phyloP scores from a whole-genome alignment of 1,284 basidiomycete species.

The Papiliotrema laurentii region DNA sequence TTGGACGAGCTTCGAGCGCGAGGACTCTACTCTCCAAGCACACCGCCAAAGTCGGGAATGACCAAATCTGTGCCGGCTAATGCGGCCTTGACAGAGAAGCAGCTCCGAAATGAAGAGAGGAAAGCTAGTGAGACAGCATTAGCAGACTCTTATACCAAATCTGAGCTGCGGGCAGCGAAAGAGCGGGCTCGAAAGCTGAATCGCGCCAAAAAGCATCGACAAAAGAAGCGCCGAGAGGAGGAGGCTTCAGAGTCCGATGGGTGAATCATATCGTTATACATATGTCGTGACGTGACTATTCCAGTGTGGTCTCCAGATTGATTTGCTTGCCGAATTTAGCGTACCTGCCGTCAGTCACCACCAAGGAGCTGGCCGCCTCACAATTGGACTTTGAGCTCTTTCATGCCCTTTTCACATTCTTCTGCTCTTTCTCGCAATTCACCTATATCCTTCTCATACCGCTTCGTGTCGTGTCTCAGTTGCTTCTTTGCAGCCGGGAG shows the following conservation, averaged over 20 bases:
- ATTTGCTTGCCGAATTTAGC: conserved; percentile 91
- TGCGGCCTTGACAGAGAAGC: not conserved
- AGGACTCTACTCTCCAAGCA: conserved; percentile 7
- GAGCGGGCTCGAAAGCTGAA: conserved; percentile 1
- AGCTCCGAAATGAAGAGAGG: not conserved
- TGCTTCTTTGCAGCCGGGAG: conserved; percentile 67
- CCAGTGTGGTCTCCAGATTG: conserved; percentile 64
- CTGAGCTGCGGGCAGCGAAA: conserved; percentile 3
- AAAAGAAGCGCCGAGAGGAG: conserved; percentile 20
- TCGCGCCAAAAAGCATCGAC: conserved; percentile 5
- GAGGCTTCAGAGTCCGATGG: conserved; percentile 13
- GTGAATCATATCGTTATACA: conserved; percentile 3
- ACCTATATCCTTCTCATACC: conserved; percentile 60
- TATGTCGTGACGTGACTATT: conserved; percentile 11
- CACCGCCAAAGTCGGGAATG: not conserved
- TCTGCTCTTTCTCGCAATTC: conserved; percentile 58
- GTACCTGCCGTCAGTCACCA: conserved; percentile 53
- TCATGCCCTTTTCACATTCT: conserved; percentile 79
- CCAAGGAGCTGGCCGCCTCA: conserved; percentile 17
- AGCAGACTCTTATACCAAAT: not conserved
- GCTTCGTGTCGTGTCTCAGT: conserved; percentile 65
- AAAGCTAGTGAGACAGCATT: not conserved
- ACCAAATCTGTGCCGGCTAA: not conserved
- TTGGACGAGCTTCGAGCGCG: conserved; percentile 34
- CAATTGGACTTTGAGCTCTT: conserved; percentile 75